Percentiles rank a stretch among this genome's conserved stretches.
Evolutionary conservation across 1,284 basidiomycete species (phyloP).

Genomic region (Leccinum subrobustum): DNA sequence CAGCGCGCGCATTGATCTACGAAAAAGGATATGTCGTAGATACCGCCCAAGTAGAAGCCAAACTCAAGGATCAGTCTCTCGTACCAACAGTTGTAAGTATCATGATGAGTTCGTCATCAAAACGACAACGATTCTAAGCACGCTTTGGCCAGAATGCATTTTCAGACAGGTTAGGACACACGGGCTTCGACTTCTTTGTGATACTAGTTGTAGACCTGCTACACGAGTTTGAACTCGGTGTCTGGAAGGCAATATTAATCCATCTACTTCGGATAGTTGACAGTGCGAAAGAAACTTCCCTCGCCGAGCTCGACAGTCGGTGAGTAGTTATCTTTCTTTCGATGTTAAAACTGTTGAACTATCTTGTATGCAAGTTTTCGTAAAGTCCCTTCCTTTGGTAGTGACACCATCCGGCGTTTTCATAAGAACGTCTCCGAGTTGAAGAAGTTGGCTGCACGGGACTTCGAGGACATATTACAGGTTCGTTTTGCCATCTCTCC

Average conservation of each 20-base stretch:
- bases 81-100: neutral
- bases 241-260: neutral
- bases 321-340: neutral
- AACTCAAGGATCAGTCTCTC: neutral
- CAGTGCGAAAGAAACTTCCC: neutral
- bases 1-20: neutral
- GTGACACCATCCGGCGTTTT: neutral
- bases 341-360: neutral
- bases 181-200: neutral
- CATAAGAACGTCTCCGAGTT: neutral
- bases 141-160: neutral
- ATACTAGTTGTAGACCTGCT: neutral
- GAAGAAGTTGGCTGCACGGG: neutral
- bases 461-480: neutral
- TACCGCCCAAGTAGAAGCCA: neutral
- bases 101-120: neutral
- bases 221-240: neutral
- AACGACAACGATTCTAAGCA: neutral
- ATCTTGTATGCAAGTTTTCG: neutral
- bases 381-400: neutral
- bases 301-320: too few species aligned
- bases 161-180: neutral
- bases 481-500: neutral
- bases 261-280: neutral
- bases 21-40: neutral